Base-by-base conservation (phyloP, 2,329 filamentous ascomycete species). In the Neophaeococcomyces mojaviensis region DNA sequence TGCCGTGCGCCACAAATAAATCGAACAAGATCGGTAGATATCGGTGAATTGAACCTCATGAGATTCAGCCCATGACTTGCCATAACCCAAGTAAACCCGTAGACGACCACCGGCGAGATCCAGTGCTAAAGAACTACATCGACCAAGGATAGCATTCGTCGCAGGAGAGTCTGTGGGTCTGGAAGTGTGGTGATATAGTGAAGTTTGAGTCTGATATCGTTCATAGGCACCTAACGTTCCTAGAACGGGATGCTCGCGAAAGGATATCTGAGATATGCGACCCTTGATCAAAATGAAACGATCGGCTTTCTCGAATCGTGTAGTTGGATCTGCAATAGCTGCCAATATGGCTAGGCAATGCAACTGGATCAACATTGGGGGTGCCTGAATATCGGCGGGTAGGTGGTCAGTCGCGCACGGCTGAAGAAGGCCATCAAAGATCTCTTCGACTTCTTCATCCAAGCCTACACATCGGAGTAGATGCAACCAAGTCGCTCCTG, bases 191-290 rank as follows among this genome's bases (percentile, higher is more conserved):
- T 35, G 32, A 6, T 35, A 5, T 15, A 13, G 5, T n/a, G 13
- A 6, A n/a, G 6, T 35, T 20, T 20, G 10, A 13, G 35, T 18
- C 20, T 38, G 46, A 33, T 48, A 48, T 13, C 32, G 32, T 33
- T 52, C 49, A 31, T 49, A 52, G 30, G 49, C 39, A 5, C 42
- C 49, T n/a, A 49, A 33, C 19, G 35, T 43, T 8, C 49, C 49
- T 5, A 52, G 44, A 13, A 46, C 48, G 13, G 49, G 49, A 47
- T 52, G 49, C 19, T 52, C 47, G 2, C 47, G 49, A 36, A 52
- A 52, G 5, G 43, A 40, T 4, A 52, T 28, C 22, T 46, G 49
- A 15, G 39, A 47, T 13, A 36, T 35, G 10, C 33, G 13, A 4
- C 47, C 49, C 12, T 39, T 47, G 4, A 47, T 39, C 6, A 31